Conservation (phyloP, 169 alveolate species). For the Plasmodium coatneyi region DNA sequence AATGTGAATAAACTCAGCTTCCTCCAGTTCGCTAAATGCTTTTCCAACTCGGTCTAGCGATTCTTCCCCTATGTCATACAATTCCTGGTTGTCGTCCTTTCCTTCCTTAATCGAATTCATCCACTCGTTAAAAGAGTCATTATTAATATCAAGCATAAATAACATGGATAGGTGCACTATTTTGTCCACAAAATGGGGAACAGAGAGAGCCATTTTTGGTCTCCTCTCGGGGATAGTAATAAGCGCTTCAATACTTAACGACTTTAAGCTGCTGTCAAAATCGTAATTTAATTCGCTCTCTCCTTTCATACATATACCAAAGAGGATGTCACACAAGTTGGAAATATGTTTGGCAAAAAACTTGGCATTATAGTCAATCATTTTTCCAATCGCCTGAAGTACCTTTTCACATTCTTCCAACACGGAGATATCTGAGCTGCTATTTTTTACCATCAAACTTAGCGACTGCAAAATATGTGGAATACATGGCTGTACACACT, state of each 20-base stretch:
- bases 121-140: constrained; percentile 88
- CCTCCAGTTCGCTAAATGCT: constrained; percentile 85
- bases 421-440: constrained; percentile 75
- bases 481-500: constrained; percentile 77
- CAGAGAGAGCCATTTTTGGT: constrained; percentile 84
- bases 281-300: constrained; percentile 75
- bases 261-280: constrained; percentile 81
- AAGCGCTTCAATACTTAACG: constrained; percentile 84
- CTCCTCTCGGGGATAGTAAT: constrained; percentile 83
- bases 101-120: constrained; percentile 87
- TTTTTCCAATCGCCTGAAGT: constrained; percentile 80
- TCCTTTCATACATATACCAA: constrained; percentile 77
- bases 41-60: constrained; percentile 89
- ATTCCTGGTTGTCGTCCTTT: constrained; percentile 86
- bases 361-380: constrained; percentile 83
- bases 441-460: constrained; percentile 78
- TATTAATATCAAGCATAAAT: constrained; percentile 88
- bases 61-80: constrained; percentile 90
- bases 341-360: constrained; percentile 77
- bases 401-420: constrained; percentile 84
- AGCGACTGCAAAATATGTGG: constrained; percentile 81
- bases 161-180: constrained; percentile 81
- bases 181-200: constrained; percentile 84
- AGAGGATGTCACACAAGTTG: constrained; percentile 77
- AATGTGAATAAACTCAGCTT: constrained; percentile 85